Percentiles rank a stretch among this genome's conserved stretches.
Evolutionary conservation across 441 rosid genomes (phyloP).

Genomic region (Adansonia grandidieri): DNA sequence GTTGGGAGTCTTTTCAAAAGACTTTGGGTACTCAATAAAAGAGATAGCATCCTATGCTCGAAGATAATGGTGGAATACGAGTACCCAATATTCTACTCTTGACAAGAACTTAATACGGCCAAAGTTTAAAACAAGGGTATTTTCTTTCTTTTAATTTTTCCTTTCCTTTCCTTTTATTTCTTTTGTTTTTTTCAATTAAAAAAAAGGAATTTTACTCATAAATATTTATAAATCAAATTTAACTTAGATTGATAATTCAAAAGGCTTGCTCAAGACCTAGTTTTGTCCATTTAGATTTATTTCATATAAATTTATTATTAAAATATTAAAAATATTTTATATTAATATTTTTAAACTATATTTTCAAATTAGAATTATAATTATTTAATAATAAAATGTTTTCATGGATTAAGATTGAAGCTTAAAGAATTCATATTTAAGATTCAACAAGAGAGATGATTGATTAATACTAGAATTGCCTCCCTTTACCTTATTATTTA

Average conservation of each 20-base stretch:
- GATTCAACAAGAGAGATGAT: too few relatives aligned
- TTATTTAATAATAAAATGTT: too few relatives aligned
- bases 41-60: slow-evolving; percentile 20
- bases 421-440: too few relatives aligned
- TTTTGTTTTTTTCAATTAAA: too few relatives aligned
- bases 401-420: too few relatives aligned
- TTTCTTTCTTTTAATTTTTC: not conserved
- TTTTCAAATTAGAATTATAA: too few relatives aligned
- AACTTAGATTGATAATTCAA: not conserved
- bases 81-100: not conserved
- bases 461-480: not conserved
- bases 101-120: not conserved
- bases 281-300: not conserved
- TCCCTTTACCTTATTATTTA: not conserved
- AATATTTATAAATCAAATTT: not conserved
- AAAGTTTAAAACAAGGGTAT: not conserved
- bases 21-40: not conserved
- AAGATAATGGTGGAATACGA: not conserved
- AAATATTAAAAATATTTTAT: too few relatives aligned
- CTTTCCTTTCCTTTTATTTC: too few relatives aligned
- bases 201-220: too few relatives aligned
- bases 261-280: not conserved
- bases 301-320: not conserved
- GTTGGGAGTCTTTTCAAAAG: not conserved
- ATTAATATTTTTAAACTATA: too few relatives aligned